These are phyloP conservation scores for Candida smagusa DNA, from an alignment of 1,139 yeast genomes.

Conservation along the genomic window DNA sequence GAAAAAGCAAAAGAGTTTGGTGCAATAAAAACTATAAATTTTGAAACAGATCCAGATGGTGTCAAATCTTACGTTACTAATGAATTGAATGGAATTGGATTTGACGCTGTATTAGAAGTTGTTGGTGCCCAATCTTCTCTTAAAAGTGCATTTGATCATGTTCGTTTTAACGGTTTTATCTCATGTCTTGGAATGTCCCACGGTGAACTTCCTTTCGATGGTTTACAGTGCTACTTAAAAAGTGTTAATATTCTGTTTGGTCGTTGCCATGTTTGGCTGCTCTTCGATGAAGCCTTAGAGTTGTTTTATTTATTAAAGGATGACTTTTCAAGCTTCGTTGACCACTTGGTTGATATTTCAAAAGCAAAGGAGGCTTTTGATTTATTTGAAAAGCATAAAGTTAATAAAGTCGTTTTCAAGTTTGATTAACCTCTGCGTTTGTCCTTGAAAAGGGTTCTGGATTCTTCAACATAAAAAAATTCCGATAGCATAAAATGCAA, in stretches of 20 bases:
- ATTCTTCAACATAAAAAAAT: not conserved
- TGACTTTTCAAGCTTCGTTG: slow-evolving; percentile 49
- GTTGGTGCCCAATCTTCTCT: slow-evolving; percentile 55
- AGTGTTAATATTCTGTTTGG: slow-evolving; percentile 61
- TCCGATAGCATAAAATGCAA: not conserved
- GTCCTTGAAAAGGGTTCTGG: not conserved
- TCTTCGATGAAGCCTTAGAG: slow-evolving; percentile 51
- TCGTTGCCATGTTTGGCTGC: slow-evolving; percentile 60
- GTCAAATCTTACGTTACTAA: slow-evolving; percentile 21
- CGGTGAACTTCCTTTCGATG: slow-evolving; percentile 55
- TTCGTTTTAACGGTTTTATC: slow-evolving; percentile 58
- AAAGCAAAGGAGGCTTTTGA: slow-evolving; percentile 48
- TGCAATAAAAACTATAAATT: slow-evolving; percentile 39
- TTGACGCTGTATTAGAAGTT: slow-evolving; percentile 57
- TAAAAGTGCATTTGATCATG: slow-evolving; percentile 48
- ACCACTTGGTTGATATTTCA: slow-evolving; percentile 39
- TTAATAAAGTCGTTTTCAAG: slow-evolving; percentile 53
- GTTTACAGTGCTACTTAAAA: slow-evolving; percentile 56
- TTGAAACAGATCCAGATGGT: slow-evolving; percentile 30
- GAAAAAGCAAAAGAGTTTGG: slow-evolving; percentile 46
- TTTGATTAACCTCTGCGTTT: slow-evolving; percentile 5
- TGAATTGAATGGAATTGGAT: slow-evolving; percentile 39
- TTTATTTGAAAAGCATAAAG: slow-evolving; percentile 51
- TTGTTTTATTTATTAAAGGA: slow-evolving; percentile 44
- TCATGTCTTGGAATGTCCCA: slow-evolving; percentile 64